phyloP scores from a whole-genome alignment of 75 land plant species.

The Pinus albicaulis region DNA sequence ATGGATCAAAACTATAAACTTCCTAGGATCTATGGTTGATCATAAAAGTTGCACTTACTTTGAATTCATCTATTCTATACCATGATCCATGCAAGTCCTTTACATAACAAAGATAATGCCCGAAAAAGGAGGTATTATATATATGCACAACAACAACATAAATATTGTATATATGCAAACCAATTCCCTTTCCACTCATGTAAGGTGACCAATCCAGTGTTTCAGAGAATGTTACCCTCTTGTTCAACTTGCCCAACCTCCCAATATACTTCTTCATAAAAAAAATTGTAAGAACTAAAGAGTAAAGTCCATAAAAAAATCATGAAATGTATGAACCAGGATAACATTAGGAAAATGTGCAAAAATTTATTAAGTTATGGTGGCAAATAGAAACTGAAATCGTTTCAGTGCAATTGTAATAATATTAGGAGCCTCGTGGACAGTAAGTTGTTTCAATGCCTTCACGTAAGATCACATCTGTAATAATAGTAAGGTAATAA shows the following conservation, averaged over 20 bases:
- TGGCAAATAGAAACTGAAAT: conserved; percentile 63
- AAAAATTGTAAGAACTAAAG: conserved; percentile 3
- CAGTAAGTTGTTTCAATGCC: conserved; percentile 79
- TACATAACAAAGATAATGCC: conserved; percentile 89
- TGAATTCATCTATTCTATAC: conserved; percentile 90
- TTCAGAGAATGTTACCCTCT: conserved; percentile 80
- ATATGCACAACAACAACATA: conserved; percentile 97
- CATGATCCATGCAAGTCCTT: conserved; percentile 71
- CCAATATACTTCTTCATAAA: conserved; percentile 58
- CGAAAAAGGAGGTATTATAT: conserved; percentile 97
- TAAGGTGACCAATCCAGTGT: conserved; percentile 67
- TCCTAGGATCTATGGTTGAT: too few species aligned
- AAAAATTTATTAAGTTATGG: background rate
- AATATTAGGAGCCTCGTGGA: conserved; percentile 85
- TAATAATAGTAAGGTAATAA: background rate
- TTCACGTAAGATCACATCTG: conserved; percentile 96
- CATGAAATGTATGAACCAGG: conserved; percentile 1
- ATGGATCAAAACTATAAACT: too few species aligned
- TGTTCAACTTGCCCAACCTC: conserved; percentile 96
- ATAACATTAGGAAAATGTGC: background rate
- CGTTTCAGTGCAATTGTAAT: conserved; percentile 89
- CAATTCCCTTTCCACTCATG: conserved; percentile 60
- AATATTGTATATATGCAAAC: conserved; percentile 58
- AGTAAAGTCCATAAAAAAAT: background rate
- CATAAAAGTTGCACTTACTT: conserved; percentile 33